Evolutionary conservation across 2,329 filamentous ascomycete genomes (phyloP), one percentile per base, ranked within the genome.

Genomic region (Diplodia mutila): DNA sequence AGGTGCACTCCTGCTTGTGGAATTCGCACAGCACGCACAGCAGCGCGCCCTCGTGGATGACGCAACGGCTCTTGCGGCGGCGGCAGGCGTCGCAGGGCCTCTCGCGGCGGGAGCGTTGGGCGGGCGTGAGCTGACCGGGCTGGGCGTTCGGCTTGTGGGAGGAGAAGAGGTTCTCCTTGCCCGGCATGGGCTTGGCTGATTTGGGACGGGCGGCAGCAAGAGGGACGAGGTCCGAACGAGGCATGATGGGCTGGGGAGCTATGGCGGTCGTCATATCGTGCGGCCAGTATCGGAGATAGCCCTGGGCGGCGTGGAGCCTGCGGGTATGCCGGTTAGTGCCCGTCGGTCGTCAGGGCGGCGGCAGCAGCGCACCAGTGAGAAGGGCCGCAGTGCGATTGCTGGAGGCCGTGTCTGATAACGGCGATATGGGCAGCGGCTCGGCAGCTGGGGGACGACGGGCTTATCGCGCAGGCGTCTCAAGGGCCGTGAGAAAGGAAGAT

Each of bases 1-100:
- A 89, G 52, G 92, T 94, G 80, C 92, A 95, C 72, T 92, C 89
- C 75, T 91, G 87, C 74, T 89, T 90, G 79, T 90, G 89, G 77
- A 90, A 89, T 76, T 92, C 90, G 80, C 92, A 96, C 70, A 92
- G 85, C 70, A 92, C 86, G 79, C 92, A 95, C 71, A 85, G 83
- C 48, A 85, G 84, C 73, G 91, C 88, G 71, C 90, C 90, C 77
- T 94, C 91, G 75, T 93, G 90, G 76, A 91, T 86, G 70, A 93
- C 89, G 80, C 92, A 95, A 80, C 90, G 90, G 74, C 87, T 88
- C 77, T 91, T 91, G 71, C 90, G 87, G 78, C 86, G 85, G 70
- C 89, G 85, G 79, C 92, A 95, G 69, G 90, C 87, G 81, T 93
- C 90, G 79, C 80, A 81, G 66, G 80, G 80, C 54, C 80, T 73